Evolutionary conservation across 2,329 filamentous ascomycete genomes (phyloP).

Genomic region (Talaromyces amestolkiae): DNA sequence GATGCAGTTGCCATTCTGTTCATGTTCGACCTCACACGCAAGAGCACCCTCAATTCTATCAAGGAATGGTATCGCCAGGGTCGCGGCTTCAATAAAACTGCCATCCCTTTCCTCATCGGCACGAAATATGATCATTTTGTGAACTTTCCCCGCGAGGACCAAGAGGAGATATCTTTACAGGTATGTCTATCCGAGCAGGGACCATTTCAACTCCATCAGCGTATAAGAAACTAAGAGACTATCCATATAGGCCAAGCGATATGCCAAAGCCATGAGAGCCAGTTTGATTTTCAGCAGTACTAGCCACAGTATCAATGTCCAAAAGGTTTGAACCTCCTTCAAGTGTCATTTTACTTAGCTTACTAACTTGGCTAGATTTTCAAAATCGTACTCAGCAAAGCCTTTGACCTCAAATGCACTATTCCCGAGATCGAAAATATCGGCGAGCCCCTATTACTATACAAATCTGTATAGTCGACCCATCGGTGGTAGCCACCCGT

Average conservation of each 20-base stretch:
- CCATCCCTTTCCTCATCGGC: slow-evolving; percentile 95
- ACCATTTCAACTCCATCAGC: background rate
- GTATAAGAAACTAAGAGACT: slow-evolving; percentile 24
- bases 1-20: slow-evolving; percentile 97
- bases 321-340: slow-evolving; percentile 66
- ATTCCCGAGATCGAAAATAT: slow-evolving; percentile 99
- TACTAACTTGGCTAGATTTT: slow-evolving; percentile 68
- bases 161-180: slow-evolving; percentile 97
- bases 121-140: slow-evolving; percentile 99
- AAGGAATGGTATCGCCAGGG: slow-evolving; percentile 99
- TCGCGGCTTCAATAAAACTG: slow-evolving; percentile 98
- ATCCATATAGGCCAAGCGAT: slow-evolving; percentile 71
- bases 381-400: slow-evolving; percentile 98
- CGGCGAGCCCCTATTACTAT: slow-evolving; percentile 89
- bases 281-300: slow-evolving; percentile 98
- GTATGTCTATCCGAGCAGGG: slow-evolving; percentile 47
- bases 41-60: slow-evolving; percentile 98
- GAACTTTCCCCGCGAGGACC: slow-evolving; percentile 94
- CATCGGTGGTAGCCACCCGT: slow-evolving; percentile 15
- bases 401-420: slow-evolving; percentile 97
- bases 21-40: slow-evolving; percentile 98
- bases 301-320: slow-evolving; percentile 98
- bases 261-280: slow-evolving; percentile 97
- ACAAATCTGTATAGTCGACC: slow-evolving; percentile 59
- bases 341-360: background rate